A percentile compares a stretch with the other conserved stretches of the same genome.
Conservation (phyloP, 2,329 filamentous ascomycete genomes). For the Arachnomyces sp. region DNA sequence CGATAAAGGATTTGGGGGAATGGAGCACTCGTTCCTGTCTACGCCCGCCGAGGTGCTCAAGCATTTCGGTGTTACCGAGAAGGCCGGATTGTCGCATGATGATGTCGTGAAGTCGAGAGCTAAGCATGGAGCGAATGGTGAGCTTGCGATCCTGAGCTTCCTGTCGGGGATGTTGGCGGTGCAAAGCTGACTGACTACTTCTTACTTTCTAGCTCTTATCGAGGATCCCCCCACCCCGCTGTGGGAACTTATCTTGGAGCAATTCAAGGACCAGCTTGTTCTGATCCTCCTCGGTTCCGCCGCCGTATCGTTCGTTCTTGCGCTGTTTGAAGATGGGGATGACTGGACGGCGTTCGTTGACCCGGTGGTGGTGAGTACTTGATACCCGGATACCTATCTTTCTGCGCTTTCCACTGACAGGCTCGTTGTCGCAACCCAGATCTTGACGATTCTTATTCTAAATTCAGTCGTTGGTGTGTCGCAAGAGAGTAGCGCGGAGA, state of each 20-base stretch:
- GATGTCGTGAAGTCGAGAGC: slow-evolving; percentile 40
- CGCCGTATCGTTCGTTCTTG: slow-evolving; percentile 84
- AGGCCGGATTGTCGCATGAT: slow-evolving; percentile 41
- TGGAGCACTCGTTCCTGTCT: slow-evolving; percentile 48
- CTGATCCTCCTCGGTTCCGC: slow-evolving; percentile 90
- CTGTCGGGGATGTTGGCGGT: background rate
- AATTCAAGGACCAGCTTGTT: slow-evolving; percentile 98
- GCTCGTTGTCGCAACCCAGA: slow-evolving; percentile 44
- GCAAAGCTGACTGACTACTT: slow-evolving; percentile 12
- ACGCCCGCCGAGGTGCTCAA: slow-evolving; percentile 43
- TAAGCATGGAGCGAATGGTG: slow-evolving; percentile 50
- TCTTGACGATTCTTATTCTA: slow-evolving; percentile 90
- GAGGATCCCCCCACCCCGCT: slow-evolving; percentile 94
- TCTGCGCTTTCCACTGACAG: slow-evolving; percentile 3
- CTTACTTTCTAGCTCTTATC: slow-evolving; percentile 48
- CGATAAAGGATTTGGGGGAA: slow-evolving; percentile 17
- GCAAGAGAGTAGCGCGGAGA: slow-evolving; percentile 96
- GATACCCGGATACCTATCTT: background rate
- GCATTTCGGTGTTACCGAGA: slow-evolving; percentile 45
- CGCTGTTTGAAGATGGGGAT: slow-evolving; percentile 84
- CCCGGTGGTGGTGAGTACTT: slow-evolving; percentile 70
- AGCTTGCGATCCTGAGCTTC: slow-evolving; percentile 10
- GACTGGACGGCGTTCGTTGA: slow-evolving; percentile 98
- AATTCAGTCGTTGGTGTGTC: slow-evolving; percentile 97
- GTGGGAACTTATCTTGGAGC: slow-evolving; percentile 94